A percentile compares a stretch with the other conserved stretches of the same genome.
Evolutionary conservation across 202 grass and related monocot genomes (phyloP).

Genomic region (Saccharum hybrid): DNA sequence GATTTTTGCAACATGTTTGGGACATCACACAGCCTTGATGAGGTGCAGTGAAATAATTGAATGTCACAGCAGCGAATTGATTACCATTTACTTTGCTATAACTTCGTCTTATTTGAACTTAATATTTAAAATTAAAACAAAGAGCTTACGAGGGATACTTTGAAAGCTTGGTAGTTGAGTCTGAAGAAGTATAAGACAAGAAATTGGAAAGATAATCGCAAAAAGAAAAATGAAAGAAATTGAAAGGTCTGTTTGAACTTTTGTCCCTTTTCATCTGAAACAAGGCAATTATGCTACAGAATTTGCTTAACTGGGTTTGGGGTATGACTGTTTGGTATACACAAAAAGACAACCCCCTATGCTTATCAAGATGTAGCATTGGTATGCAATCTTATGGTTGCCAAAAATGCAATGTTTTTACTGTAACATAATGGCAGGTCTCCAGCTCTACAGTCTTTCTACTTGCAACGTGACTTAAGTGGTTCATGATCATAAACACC

Average conservation of each 20-base stretch:
- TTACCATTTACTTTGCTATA: not conserved
- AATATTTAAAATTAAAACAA: not conserved
- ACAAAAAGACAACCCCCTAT: not conserved
- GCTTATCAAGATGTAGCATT: not conserved
- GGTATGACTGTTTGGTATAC: not conserved
- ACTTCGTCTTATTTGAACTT: constrained; percentile 2
- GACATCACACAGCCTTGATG: constrained; percentile 60
- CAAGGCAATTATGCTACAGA: not conserved
- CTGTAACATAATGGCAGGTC: not conserved
- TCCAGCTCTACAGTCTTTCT: constrained; percentile 14
- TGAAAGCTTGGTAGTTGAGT: constrained; percentile 10
- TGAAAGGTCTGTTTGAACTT: not conserved
- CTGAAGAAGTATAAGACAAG: constrained; percentile 1
- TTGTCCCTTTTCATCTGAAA: constrained; percentile 14
- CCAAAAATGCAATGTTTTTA: constrained; percentile 17
- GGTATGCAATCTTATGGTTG: not conserved
- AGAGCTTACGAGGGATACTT: not conserved
- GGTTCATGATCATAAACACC: not conserved
- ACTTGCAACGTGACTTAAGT: not conserved
- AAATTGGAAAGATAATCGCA: not conserved
- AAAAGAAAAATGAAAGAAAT: not conserved
- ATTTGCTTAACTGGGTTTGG: constrained; percentile 15
- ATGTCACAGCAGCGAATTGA: constrained; percentile 1
- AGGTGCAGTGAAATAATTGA: constrained; percentile 57
- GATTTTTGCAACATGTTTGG: constrained; percentile 70